Evolutionary conservation across 441 rosid species (phyloP).

Genomic region (Flueggea neowawraea): DNA sequence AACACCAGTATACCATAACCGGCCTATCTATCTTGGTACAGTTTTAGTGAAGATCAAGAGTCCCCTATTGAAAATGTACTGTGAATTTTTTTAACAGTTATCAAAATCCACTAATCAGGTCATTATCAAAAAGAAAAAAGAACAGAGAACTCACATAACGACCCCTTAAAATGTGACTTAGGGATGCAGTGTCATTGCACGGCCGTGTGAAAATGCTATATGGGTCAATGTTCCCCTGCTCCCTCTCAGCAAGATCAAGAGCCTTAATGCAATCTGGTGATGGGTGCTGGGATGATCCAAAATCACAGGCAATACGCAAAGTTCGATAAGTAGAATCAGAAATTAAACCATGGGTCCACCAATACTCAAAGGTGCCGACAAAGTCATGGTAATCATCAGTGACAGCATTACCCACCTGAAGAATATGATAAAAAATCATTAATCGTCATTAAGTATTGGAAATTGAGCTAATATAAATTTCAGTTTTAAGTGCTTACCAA

Average conservation of each 20-base stretch:
- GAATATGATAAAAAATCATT: not conserved
- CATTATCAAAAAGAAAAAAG: not conserved
- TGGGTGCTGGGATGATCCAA: constrained; percentile 66
- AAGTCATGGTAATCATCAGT: constrained; percentile 87
- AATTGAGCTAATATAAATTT: not conserved
- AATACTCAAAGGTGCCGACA: constrained; percentile 83
- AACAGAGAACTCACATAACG: constrained; percentile 49
- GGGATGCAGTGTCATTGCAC: constrained; percentile 52
- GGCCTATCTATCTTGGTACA: too few species aligned
- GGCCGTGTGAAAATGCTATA: constrained; percentile 85
- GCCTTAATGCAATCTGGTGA: constrained; percentile 62
- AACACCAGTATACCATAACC: too few species aligned
- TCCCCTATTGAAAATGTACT: not conserved
- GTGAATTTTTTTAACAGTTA: not conserved
- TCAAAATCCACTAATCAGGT: constrained; percentile 1
- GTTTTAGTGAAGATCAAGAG: too few species aligned
- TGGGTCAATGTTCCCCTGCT: constrained; percentile 80
- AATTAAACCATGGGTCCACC: constrained; percentile 98
- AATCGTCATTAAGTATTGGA: constrained; percentile 5
- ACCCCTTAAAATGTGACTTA: constrained; percentile 54
- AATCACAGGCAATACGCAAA: constrained; percentile 48
- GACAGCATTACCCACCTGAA: constrained; percentile 94
- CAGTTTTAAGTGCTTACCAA: constrained; percentile 41
- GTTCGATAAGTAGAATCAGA: constrained; percentile 77
- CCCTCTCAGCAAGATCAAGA: constrained; percentile 47